These are phyloP conservation scores for Globisporangium mamillatum DNA, from an alignment of 352 stramenopile genomes.

Conservation along the genomic window DNA sequence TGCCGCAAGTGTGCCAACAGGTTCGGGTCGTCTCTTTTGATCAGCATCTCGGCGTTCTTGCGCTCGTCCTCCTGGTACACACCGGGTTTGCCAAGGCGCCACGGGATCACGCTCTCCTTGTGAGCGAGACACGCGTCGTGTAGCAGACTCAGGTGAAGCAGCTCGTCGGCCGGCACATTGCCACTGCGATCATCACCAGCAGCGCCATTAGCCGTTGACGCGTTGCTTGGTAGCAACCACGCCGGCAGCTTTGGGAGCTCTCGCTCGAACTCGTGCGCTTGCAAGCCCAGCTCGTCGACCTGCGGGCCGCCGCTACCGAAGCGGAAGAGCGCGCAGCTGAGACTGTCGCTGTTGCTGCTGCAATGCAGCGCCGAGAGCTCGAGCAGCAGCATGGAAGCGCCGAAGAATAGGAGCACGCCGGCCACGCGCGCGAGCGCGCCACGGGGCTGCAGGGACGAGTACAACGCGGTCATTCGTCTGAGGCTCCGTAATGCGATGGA, in stretches of 20 bases:
- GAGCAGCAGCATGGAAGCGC: slow-evolving; percentile 4
- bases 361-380: slow-evolving; percentile 9
- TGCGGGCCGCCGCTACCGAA: not conserved
- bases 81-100: slow-evolving; percentile 28
- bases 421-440: not conserved
- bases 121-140: slow-evolving; percentile 44
- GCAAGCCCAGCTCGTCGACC: slow-evolving; percentile 4
- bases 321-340: not conserved
- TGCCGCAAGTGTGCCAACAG: slow-evolving; percentile 46
- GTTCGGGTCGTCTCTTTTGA: slow-evolving; percentile 31
- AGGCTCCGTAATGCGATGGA: too few relatives aligned
- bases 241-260: not conserved
- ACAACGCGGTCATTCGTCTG: not conserved
- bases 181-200: not conserved
- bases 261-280: not conserved
- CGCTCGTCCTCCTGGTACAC: slow-evolving; percentile 10
- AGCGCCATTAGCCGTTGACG: not conserved
- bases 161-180: slow-evolving; percentile 30
- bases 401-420: slow-evolving; percentile 3
- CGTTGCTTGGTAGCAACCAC: not conserved
- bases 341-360: not conserved
- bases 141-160: slow-evolving; percentile 48
- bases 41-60: slow-evolving; percentile 19
- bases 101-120: slow-evolving; percentile 50
- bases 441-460: not conserved